A percentile compares a stretch with the other conserved stretches of the same genome.
Evolutionary conservation across 2,329 filamentous ascomycete genomes (phyloP).

Genomic region (Fusarium haematococcum): DNA sequence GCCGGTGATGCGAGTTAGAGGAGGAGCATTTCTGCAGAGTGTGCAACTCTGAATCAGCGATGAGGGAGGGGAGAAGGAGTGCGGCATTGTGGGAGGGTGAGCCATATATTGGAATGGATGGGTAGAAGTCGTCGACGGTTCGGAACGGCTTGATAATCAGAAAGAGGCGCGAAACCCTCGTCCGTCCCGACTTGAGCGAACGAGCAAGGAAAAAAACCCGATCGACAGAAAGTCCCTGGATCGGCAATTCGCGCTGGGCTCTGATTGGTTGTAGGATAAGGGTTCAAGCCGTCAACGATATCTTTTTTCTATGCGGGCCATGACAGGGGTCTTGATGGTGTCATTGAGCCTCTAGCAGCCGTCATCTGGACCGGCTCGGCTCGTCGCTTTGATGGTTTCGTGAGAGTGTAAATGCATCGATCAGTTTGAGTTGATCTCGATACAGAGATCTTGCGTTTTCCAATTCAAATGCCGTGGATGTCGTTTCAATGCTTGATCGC

Average conservation of each 20-base stretch:
- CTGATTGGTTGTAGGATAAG: slow-evolving; percentile 25
- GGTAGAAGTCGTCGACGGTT: background rate
- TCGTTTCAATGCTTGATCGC: background rate
- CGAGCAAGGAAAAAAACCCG: slow-evolving; percentile 2
- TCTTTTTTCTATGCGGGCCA: slow-evolving; percentile 9
- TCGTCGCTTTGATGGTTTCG: background rate
- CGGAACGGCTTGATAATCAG: background rate
- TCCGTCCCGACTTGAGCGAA: background rate
- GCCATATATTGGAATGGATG: background rate
- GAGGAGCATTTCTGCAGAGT: background rate
- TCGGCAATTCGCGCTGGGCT: background rate
- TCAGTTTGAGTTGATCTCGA: background rate
- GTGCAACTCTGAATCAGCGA: background rate
- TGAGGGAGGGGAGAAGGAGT: background rate
- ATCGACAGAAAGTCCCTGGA: slow-evolving; percentile 30
- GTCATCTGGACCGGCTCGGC: slow-evolving; percentile 9
- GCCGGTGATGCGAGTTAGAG: background rate
- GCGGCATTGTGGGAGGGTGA: background rate
- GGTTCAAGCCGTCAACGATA: slow-evolving; percentile 38
- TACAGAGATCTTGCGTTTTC: background rate
- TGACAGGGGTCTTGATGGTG: slow-evolving; percentile 38
- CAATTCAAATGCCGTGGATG: background rate
- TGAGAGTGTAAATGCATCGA: background rate
- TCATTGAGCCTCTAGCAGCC: slow-evolving; percentile 22
- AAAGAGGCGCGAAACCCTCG: slow-evolving; percentile 4